Conservation (phyloP, 139 green algal species). For the Coelastrella sp. region DNA sequence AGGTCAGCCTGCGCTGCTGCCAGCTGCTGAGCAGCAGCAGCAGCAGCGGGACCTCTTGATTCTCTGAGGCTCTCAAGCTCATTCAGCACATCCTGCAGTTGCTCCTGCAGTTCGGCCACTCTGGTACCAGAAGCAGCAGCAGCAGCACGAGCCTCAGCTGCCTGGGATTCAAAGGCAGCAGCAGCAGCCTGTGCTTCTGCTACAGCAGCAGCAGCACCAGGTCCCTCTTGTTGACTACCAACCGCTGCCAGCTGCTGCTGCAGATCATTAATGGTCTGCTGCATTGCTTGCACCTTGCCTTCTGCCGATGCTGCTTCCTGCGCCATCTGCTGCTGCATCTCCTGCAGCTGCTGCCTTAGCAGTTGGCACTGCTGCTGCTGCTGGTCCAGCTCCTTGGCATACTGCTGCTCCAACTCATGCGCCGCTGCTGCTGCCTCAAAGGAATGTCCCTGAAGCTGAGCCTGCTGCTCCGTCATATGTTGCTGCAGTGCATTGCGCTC, state of each 20-base stretch:
- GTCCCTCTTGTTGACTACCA: neutral
- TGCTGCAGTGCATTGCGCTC: neutral
- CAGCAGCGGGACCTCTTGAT: neutral
- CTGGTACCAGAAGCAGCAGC: neutral
- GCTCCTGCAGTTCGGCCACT: neutral
- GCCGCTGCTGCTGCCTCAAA: slow-evolving; percentile 18
- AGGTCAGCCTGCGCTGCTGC: neutral
- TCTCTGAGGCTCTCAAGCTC: neutral
- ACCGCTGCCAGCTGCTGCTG: neutral
- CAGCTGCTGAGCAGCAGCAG: slow-evolving; percentile 13
- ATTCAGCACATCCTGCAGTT: neutral
- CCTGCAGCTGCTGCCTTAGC: neutral
- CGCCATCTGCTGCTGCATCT: neutral
- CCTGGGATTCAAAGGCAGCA: neutral
- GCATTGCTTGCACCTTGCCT: neutral
- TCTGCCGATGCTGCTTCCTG: neutral
- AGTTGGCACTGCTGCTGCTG: neutral
- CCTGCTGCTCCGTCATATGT: neutral
- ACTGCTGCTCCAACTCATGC: neutral
- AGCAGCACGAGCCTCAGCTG: slow-evolving; percentile 1
- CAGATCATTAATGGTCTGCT: neutral
- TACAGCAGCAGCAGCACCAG: neutral
- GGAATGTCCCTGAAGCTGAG: neutral
- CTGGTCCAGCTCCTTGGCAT: neutral
- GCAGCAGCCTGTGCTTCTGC: neutral